Base-by-base conservation (phyloP, 2,329 filamentous ascomycete species). In the Colletotrichum noveboracense region DNA sequence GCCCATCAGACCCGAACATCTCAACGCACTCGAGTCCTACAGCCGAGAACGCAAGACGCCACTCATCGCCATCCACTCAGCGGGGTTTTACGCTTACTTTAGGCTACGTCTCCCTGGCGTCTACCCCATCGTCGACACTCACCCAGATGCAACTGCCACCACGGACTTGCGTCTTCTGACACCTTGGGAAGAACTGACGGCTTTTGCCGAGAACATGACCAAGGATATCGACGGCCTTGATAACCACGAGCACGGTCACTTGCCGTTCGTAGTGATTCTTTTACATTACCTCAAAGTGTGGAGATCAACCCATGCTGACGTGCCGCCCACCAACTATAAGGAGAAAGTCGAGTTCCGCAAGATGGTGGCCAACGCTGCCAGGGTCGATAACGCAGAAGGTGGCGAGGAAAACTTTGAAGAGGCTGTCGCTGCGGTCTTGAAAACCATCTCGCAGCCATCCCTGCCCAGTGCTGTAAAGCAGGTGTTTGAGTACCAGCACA, bases 321-420 rank as follows among this genome's bases (percentile, higher is more conserved):
- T 90, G 36, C 87, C 91, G 48, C 97, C 97, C 6, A 88, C 88
- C 13, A 93, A 89, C 4, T 98, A 97, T 85, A 92, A 93, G 77
- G 95, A 98, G 78, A 99, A 99, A 87, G 93, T 89, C 9, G 93
- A 93, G 16, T 98, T 99, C 83, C 90, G 94, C 71, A 90, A 93
- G 32, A 85, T 93, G 14, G 91, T 99, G 2, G 88, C 92, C 13
- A 88, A 89, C 7, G 92, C 90, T 4, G 91, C 94, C 79, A 91
- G 96, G 79, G 94, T 88, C 66, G 87, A 93, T 79, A 97, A 92
- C 74, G 84, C 95, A 1, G 96, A 98, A 83, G 96, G 96, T 61
- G 95, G 94, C 72, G 97, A 99, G 82, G 97, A 99, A 86, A 99
- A 99, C 84, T 99, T 96, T 81, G 95, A 98, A 76, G 97, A 99